A percentile compares a stretch with the other conserved stretches of the same genome.
Conservation (phyloP, 2,329 filamentous ascomycete species). For the Rasamsonia emersonii region DNA sequence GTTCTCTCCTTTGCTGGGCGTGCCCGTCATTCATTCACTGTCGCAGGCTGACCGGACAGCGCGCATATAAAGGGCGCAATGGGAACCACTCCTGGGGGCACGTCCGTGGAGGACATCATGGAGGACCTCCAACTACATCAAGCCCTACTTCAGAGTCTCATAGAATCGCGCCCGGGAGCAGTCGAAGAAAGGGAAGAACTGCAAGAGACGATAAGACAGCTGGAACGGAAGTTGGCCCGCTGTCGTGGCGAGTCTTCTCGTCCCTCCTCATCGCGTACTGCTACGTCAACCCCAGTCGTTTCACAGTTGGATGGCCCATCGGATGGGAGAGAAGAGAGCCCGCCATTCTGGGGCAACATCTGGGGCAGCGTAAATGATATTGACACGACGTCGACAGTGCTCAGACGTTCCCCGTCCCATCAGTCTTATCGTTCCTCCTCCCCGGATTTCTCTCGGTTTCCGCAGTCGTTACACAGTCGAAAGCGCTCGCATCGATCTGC, state of each 20-base stretch:
- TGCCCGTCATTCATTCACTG: no score
- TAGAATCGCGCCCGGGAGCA: slow-evolving; percentile 17
- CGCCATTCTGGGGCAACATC: no score
- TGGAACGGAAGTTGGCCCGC: slow-evolving; percentile 17
- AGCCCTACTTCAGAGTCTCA: slow-evolving; percentile 22
- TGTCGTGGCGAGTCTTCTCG: slow-evolving; percentile 12
- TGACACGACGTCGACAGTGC: neutral
- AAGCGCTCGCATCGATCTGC: slow-evolving; percentile 11
- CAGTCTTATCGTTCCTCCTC: slow-evolving; percentile 2
- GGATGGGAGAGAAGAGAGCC: neutral
- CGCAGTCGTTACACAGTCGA: slow-evolving; percentile 5
- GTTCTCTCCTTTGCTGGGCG: no score
- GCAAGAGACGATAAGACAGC: slow-evolving; percentile 14
- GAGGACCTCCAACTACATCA: slow-evolving; percentile 26
- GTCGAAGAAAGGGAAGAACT: slow-evolving; percentile 19
- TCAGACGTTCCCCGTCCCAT: slow-evolving; percentile 4
- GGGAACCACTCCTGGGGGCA: neutral
- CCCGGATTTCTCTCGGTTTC: slow-evolving; percentile 4
- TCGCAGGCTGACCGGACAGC: no score
- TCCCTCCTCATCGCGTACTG: slow-evolving; percentile 2
- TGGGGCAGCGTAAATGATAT: no score
- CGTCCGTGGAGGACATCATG: slow-evolving; percentile 17
- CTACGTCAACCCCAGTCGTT: neutral
- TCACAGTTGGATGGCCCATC: slow-evolving; percentile 12
- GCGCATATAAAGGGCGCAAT: no score